phyloP scores from a whole-genome alignment of 148 eudicot genomes.

The Silene latifolia region DNA sequence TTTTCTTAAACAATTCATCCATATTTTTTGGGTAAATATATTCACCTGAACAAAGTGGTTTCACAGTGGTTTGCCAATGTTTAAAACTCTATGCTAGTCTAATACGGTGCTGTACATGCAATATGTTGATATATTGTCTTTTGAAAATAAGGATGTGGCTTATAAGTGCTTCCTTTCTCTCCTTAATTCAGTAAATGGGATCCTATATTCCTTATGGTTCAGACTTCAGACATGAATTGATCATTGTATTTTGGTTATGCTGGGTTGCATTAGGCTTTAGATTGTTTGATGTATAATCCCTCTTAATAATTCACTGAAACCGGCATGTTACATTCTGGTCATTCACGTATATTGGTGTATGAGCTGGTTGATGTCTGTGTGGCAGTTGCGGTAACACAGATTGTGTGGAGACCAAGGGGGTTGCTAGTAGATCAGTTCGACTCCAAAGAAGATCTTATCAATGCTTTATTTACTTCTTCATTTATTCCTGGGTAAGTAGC shows the following conservation, averaged over 20 bases:
- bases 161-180: not conserved
- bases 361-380: slow-evolving; percentile 19
- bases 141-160: not conserved
- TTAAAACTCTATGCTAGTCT: not conserved
- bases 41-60: not conserved
- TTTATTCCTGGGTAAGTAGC: slow-evolving; percentile 85
- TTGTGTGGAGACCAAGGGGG: slow-evolving; percentile 95
- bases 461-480: slow-evolving; percentile 91
- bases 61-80: not conserved
- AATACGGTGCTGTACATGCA: not conserved
- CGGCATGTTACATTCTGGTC: not conserved
- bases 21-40: not conserved
- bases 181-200: not conserved
- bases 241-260: not conserved
- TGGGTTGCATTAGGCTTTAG: not conserved
- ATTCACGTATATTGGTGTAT: not conserved
- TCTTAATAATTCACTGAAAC: not conserved
- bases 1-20: no score
- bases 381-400: slow-evolving; percentile 91
- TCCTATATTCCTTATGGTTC: not conserved
- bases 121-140: not conserved
- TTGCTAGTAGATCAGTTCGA: slow-evolving; percentile 89
- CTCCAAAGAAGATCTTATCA: slow-evolving; percentile 92
- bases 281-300: not conserved
- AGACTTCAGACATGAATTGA: not conserved